Base-by-base conservation (phyloP, 2,329 filamentous ascomycete species). In the Colletotrichum liaoningense region DNA sequence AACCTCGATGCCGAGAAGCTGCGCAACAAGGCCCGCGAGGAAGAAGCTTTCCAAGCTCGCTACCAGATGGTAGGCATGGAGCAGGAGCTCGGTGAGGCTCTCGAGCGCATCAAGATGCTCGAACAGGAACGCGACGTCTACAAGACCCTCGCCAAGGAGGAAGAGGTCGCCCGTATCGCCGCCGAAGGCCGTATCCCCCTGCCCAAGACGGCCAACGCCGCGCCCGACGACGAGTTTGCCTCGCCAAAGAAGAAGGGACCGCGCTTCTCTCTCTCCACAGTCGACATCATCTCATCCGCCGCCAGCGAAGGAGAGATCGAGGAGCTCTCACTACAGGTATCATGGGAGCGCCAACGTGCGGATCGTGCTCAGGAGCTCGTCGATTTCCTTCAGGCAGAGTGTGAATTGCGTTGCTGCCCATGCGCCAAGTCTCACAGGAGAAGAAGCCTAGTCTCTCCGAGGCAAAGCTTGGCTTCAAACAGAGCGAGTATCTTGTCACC, bases 301-400 rank as follows among this genome's bases (percentile, higher is more conserved):
- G 83, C 86, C 75, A 89, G 85, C 75, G 89, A 91, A 76, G 83
- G 85, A n/a, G 89, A 91, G 77, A 87, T 91, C 42, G 89, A 91
- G 57, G 88, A 91, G 76, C 82, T 91, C 54, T 84, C 83, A 1
- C 83, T 83, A 6, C 82, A 89, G 67, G 85, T 88, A 78, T 84
- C 87, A 69, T 91, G 89, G 88, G 89, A 90, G 81, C 84, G 89
- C 83, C 88, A 90, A 79, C 87, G 92, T 67, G 92, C 93, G 11
- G 88, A 93, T 74, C 89, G 92, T 8, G 92, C 93, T 0, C 87
- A 93, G 75, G 93, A 95, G 73, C 90, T 93, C 78, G 87, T 95
- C 60, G 92, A 95, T 38, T 95, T 94, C 81, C 86, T 95, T 79
- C 90, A 94, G 79, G 88, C 93, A 67, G 93, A 96, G 80, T 95